Base-by-base conservation (phyloP, 345 rosid genomes). In the Camelina neglecta region DNA sequence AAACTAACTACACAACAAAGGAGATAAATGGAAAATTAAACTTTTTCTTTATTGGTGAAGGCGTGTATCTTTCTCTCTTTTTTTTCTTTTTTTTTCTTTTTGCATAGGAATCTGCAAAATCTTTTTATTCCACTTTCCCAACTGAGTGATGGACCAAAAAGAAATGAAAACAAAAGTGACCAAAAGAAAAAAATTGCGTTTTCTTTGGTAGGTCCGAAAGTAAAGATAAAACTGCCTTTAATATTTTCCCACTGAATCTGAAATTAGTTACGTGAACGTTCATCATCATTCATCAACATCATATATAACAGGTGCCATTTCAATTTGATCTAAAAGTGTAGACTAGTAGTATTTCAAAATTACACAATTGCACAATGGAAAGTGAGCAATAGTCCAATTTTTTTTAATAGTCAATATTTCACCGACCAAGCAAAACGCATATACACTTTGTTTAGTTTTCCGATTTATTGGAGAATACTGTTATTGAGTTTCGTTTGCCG, bases 341-440 rank as follows among this genome's bases (percentile, higher is more conserved):
- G 15, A 15, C 8, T 58, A 8, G 42, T 35, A 35, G 5, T 29
- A 29, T 29, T 29, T 29, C 31, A 29, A 29, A 29, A 3, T 29
- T 4, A 3, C 0, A 26, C 4, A 29, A 29, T 29, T 29, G 31
- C 41, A 15, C 39, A 45, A 8, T 24, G 16, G 15, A 55, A 39
- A 65, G 41, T 31, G 26, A 49, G 2, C 3, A 60, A 60, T 35
- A 23, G 39, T 72, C 24, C 11, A 31, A 2, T 36, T 11, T 23
- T 29, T 41, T 24, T n/a, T 10, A 60, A 36, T 23, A 63, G 71
- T 54, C 48, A 44, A 20, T 64, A 24, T 73, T 64, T 64, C 51
- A 75, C 78, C 59, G 49, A 47, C 72, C 73, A 38, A 74, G 23
- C n/a, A 20, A 64, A 66, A 63, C 42, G 8, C 56, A 65, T 23